phyloP scores from a whole-genome alignment of 805 yeast genomes.

The Limtongozyma cylindracea region DNA sequence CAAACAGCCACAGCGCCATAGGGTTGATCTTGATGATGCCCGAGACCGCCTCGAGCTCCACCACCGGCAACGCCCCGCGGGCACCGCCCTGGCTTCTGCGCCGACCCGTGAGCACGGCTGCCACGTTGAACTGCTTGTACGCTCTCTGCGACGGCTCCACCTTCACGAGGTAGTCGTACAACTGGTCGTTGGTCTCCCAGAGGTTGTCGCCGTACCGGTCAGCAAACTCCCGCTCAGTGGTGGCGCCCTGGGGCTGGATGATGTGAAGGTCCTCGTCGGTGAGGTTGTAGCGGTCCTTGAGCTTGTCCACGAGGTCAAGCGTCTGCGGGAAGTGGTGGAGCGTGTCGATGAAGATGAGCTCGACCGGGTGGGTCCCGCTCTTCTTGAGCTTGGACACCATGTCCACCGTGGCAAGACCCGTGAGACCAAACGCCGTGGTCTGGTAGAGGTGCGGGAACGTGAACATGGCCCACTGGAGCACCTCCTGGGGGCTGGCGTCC shows the following conservation, averaged over 20 bases:
- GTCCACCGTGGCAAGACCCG: slow-evolving; percentile 76
- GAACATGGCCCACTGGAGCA: slow-evolving; percentile 59
- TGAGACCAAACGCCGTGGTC: slow-evolving; percentile 87
- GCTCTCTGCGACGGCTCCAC: slow-evolving; percentile 87
- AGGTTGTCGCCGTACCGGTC: slow-evolving; percentile 43
- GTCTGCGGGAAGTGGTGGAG: slow-evolving; percentile 93
- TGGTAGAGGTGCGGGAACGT: slow-evolving; percentile 70
- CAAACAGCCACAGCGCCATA: slow-evolving; percentile 58
- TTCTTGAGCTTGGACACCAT: slow-evolving; percentile 39
- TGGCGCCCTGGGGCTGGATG: slow-evolving; percentile 35
- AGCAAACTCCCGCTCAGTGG: slow-evolving; percentile 36
- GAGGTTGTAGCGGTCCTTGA: slow-evolving; percentile 27
- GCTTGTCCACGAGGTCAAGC: slow-evolving; percentile 34
- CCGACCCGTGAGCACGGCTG: slow-evolving; percentile 81
- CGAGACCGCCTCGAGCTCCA: slow-evolving; percentile 49
- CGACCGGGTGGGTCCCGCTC: slow-evolving; percentile 25
- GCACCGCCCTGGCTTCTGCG: slow-evolving; percentile 79
- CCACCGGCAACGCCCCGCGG: slow-evolving; percentile 40
- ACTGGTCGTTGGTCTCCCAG: slow-evolving; percentile 65
- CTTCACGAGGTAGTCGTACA: slow-evolving; percentile 69
- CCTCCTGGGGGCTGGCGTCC: slow-evolving; percentile 37
- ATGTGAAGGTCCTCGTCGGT: slow-evolving; percentile 29
- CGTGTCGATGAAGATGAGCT: slow-evolving; percentile 72
- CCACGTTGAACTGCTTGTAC: slow-evolving; percentile 42
- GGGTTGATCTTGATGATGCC: slow-evolving; percentile 77